Base-by-base conservation (phyloP, 352 stramenopile species). In the Globisporangium canariense region DNA sequence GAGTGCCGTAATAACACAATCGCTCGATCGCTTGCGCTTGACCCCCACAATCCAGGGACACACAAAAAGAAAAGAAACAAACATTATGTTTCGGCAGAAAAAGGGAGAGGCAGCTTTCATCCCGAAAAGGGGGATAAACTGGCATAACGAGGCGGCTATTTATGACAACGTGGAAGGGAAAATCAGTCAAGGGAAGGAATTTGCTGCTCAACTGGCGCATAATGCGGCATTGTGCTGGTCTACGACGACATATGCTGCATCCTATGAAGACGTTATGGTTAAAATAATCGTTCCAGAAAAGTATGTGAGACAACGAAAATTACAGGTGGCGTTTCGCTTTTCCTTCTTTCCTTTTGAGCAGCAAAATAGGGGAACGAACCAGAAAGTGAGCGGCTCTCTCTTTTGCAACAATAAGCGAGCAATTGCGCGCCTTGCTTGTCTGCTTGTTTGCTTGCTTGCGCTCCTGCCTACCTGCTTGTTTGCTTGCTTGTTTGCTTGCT, bases 1-100 rank as follows among this genome's bases (percentile, higher is more conserved):
- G 43, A 49, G 43, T 49, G 43, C 43, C 16, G 43, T 49, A 49
- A 49, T 49, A 49, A 49, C 43, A 49, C 43, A n/a, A 22, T 41
- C 36, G 36, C 36, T 41, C 43, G 16, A 20, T 45, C 41, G 14
- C 41, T 20, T 18, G 16, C 41, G 4, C 18, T 49, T 18, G 43
- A 49, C 32, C 32, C 32, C 43, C 43, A 49, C 43, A 49, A 49
- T 49, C 43, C 43, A 49, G 43, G 16, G 22, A 49, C 43, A 49
- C 5, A 20, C 43, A 49, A 9, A 46, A 46, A 36, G 32, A 8
- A n/a, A 46, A 46, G 36, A 46, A 18, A 46, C 40, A 46, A 14
- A 4, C 3, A 46, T 46, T 46, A 46, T n/a, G 8, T 46, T 46
- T 46, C 40, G 14, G 3, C 40, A n/a, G 40, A 46, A 46, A 46